These are phyloP conservation scores for Anethum foeniculum DNA, from an alignment of 140 eudicot genomes.

Conservation along the genomic window DNA sequence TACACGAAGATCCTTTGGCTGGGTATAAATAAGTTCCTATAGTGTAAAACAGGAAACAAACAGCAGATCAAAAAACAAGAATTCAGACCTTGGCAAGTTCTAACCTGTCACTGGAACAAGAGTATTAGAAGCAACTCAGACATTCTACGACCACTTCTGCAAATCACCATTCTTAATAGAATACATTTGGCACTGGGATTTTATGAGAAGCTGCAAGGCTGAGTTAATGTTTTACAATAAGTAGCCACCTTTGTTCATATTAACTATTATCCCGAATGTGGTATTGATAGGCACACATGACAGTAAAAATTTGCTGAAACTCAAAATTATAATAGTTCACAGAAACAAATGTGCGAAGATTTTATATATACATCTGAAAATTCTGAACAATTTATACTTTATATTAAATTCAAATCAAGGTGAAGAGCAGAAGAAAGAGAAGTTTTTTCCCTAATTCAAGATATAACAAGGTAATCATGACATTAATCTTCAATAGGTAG, in stretches of 20 bases:
- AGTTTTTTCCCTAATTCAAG: background rate
- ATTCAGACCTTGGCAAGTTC: background rate
- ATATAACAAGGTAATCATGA: background rate
- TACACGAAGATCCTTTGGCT: background rate
- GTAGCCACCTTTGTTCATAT: background rate
- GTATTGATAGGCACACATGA: background rate
- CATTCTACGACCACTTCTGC: background rate
- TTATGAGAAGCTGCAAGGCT: background rate
- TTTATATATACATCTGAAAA: background rate
- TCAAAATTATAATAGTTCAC: background rate
- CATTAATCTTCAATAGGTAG: background rate
- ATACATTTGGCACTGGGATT: background rate
- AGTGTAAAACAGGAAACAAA: background rate
- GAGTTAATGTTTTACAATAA: background rate
- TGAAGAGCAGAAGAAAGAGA: background rate
- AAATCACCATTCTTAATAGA: background rate
- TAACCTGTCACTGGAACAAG: background rate
- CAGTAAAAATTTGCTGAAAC: background rate
- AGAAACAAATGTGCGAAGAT: background rate
- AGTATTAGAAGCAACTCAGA: background rate
- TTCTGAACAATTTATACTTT: background rate
- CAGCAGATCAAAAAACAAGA: background rate
- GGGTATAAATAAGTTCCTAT: background rate
- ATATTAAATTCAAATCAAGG: background rate
- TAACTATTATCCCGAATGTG: background rate